phyloP scores from a whole-genome alignment of 352 stramenopile genomes.

The Phytophthora citrophthora region DNA sequence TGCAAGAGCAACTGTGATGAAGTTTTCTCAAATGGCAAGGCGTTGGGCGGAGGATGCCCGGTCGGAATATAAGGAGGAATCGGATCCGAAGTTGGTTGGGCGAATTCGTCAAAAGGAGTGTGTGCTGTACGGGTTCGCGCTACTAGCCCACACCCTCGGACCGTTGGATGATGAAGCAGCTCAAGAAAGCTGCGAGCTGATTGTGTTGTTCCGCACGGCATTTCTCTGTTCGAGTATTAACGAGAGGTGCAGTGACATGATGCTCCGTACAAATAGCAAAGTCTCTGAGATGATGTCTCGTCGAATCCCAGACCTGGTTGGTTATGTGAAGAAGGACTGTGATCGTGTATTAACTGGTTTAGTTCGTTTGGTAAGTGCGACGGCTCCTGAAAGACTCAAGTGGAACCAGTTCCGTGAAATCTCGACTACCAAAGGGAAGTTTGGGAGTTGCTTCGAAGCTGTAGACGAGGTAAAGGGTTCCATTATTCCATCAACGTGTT shows the following conservation, averaged over 20 bases:
- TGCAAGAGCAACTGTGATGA: slow-evolving; percentile 17
- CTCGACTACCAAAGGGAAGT: neutral
- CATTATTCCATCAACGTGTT: slow-evolving; percentile 65
- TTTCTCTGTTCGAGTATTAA: slow-evolving; percentile 33
- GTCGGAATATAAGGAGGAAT: slow-evolving; percentile 10
- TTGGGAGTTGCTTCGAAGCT: slow-evolving; percentile 42
- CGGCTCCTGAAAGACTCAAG: slow-evolving; percentile 18
- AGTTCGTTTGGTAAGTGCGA: slow-evolving; percentile 32
- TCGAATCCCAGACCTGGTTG: slow-evolving; percentile 23
- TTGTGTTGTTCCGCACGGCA: slow-evolving; percentile 54
- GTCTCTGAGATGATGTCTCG: slow-evolving; percentile 49
- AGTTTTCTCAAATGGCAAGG: slow-evolving; percentile 35
- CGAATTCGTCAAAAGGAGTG: slow-evolving; percentile 44
- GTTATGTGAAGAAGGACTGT: slow-evolving; percentile 8
- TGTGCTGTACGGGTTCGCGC: slow-evolving; percentile 49
- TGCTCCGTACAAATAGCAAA: slow-evolving; percentile 24
- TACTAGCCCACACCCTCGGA: slow-evolving; percentile 37
- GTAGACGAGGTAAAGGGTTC: slow-evolving; percentile 9
- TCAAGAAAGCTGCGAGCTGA: slow-evolving; percentile 47
- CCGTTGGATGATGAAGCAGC: slow-evolving; percentile 16
- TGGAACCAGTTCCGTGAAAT: slow-evolving; percentile 30
- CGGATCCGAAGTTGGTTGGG: too few species aligned
- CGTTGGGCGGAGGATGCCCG: slow-evolving; percentile 34
- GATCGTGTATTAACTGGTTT: slow-evolving; percentile 24
- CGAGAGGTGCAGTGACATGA: slow-evolving; percentile 20